Evolutionary conservation across 768 basidiomycete species (phyloP), one percentile per base, ranked within the genome.

Genomic region (Lactarius quietus): DNA sequence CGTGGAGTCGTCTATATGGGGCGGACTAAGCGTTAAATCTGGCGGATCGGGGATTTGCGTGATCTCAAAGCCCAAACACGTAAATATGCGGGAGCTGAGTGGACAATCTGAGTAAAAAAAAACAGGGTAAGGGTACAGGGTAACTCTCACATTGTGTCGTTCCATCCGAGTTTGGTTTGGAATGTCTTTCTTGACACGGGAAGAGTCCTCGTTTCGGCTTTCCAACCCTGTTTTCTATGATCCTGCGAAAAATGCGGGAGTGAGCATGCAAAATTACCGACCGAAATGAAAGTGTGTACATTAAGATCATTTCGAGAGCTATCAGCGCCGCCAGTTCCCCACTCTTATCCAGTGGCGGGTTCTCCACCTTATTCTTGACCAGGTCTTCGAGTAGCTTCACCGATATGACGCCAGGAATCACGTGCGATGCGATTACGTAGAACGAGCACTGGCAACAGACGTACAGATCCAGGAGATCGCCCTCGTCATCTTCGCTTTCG

Each of bases 381-480:
- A 90, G 84, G 64, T 86, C 86, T 36, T 90, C 85, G 69, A 90
- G 75, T 62, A 82, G 76, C 68, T 83, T 83, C 56, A 79, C 75
- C 9, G 88, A 84, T 64, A 94, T 80, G 51, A 93, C 86, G 6
- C 89, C 92, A 41, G 90, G 84, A 55, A 93, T 86, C 59, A 87
- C 77, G 18, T 82, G 80, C 28, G 88, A 90, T 1, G 84, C 86
- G 43, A 91, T 79, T 69, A 87, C 85, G 72, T 88, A 90, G 68
- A 88, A 75, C 28, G 86, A 86, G 74, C 92, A 94, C 72, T 92
- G 92, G 71, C 92, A 93, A 73, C 92, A 94, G 53, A 92, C 78
- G 71, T 89, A 93, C 33, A 93, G 79, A 74, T 93, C 90, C 48
- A 93, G 77, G 33, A 89, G 74, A 64, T 81, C 84, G 28, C 83